Percentiles rank a stretch among this genome's conserved stretches.
Conservation (phyloP, 768 basidiomycete genomes). For the Lactarius vividus region DNA sequence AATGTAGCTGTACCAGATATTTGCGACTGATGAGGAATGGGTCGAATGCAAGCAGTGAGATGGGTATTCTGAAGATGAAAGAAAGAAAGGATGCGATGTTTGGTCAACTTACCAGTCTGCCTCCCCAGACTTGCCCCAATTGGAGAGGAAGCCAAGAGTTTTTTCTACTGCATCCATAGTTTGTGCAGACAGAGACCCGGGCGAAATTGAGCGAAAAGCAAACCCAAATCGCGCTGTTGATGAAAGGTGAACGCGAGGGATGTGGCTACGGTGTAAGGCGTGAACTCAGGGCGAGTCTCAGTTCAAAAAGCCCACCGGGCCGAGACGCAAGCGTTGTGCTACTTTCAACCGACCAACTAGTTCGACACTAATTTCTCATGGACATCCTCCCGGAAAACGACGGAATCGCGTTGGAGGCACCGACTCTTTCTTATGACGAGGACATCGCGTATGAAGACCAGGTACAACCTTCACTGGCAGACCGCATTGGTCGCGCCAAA, state of each 20-base stretch:
- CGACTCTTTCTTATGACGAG: constrained; percentile 54
- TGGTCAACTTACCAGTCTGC: constrained; percentile 21
- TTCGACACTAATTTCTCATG: constrained; percentile 26
- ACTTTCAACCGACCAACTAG: not conserved
- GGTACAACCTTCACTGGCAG: constrained; percentile 47
- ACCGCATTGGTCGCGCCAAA: constrained; percentile 69
- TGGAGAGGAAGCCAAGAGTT: constrained; percentile 22
- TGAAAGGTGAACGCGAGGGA: not conserved
- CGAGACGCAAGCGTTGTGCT: no score
- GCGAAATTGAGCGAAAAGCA: constrained; percentile 1
- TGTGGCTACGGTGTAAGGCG: not conserved
- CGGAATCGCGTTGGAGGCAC: constrained; percentile 5
- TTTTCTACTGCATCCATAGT: constrained; percentile 25
- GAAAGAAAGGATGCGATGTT: not conserved
- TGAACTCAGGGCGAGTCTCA: not conserved
- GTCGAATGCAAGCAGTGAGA: not conserved
- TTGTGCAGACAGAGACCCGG: not conserved
- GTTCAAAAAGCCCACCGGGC: not conserved
- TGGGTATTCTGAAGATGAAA: not conserved
- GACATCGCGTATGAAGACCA: constrained; percentile 57
- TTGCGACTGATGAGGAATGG: constrained; percentile 46
- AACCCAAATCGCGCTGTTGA: not conserved
- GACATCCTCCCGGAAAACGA: constrained; percentile 30
- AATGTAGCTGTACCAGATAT: constrained; percentile 58
- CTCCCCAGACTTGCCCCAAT: constrained; percentile 25